These are phyloP conservation scores for Neofusicoccum sp. DNA, from an alignment of 2,329 filamentous ascomycete genomes.

Conservation along the genomic window DNA sequence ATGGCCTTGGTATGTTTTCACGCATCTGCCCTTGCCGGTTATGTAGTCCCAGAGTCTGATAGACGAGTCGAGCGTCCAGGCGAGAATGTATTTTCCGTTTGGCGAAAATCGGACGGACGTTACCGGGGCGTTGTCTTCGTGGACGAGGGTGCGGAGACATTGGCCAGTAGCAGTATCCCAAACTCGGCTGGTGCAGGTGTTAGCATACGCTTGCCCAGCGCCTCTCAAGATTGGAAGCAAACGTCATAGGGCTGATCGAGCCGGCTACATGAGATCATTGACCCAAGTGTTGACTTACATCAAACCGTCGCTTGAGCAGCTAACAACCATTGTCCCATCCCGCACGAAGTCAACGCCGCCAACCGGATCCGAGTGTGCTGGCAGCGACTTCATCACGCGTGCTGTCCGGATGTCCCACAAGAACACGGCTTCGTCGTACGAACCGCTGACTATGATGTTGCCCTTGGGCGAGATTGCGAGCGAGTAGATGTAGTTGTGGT, in stretches of 20 bases:
- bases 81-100: conserved; percentile 89
- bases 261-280: too few relatives aligned
- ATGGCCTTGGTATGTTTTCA: conserved; percentile 97
- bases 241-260: too few relatives aligned
- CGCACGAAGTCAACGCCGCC: conserved; percentile 88
- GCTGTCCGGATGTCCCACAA: conserved; percentile 93
- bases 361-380: conserved; percentile 93
- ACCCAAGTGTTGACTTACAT: conserved; percentile 15
- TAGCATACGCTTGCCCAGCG: background rate
- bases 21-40: conserved; percentile 79
- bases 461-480: conserved; percentile 96
- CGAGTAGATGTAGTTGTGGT: conserved; percentile 95
- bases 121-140: conserved; percentile 92
- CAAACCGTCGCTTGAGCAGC: conserved; percentile 80
- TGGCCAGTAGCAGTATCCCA: conserved; percentile 97
- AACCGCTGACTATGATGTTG: conserved; percentile 92
- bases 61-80: conserved; percentile 86
- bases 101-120: conserved; percentile 88
- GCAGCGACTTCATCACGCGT: conserved; percentile 81
- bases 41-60: conserved; percentile 95
- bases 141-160: conserved; percentile 88
- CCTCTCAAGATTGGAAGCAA: background rate
- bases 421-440: conserved; percentile 95
- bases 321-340: conserved; percentile 89
- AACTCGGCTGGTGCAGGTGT: conserved; percentile 59